These are phyloP conservation scores for Pichia exigua DNA, from an alignment of 805 yeast species.

Conservation along the genomic window DNA sequence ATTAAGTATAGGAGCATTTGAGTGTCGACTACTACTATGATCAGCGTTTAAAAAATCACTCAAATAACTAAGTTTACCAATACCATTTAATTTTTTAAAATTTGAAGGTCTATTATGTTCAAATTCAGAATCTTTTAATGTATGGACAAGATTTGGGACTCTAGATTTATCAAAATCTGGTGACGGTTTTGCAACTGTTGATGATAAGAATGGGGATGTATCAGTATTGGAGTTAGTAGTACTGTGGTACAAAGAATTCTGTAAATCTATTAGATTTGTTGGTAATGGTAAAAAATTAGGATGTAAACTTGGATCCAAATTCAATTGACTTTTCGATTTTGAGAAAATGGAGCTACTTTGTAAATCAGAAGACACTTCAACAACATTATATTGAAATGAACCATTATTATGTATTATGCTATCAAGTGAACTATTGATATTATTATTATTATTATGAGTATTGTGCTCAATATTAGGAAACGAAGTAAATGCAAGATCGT, in stretches of 20 bases:
- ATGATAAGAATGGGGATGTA: background rate
- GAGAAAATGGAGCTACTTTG: background rate
- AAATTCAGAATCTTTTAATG: background rate
- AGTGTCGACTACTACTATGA: background rate
- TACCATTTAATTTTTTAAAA: background rate
- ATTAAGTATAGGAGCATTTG: too few relatives aligned
- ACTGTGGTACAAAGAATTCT: background rate
- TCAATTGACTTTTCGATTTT: background rate
- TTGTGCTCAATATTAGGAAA: background rate
- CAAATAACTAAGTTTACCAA: background rate
- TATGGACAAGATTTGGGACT: background rate
- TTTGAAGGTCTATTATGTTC: background rate
- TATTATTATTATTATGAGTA: background rate
- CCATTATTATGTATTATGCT: background rate
- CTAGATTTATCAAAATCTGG: background rate
- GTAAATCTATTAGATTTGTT: background rate
- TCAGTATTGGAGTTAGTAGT: background rate
- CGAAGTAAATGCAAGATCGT: background rate
- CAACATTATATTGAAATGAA: background rate
- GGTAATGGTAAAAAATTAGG: background rate
- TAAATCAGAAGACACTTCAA: background rate
- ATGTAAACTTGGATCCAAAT: background rate
- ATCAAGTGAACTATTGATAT: background rate
- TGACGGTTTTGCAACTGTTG: background rate
- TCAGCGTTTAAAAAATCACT: background rate